Evolutionary conservation across 2,329 filamentous ascomycete genomes (phyloP).

Genomic region (Parascedosporium putredinis): DNA sequence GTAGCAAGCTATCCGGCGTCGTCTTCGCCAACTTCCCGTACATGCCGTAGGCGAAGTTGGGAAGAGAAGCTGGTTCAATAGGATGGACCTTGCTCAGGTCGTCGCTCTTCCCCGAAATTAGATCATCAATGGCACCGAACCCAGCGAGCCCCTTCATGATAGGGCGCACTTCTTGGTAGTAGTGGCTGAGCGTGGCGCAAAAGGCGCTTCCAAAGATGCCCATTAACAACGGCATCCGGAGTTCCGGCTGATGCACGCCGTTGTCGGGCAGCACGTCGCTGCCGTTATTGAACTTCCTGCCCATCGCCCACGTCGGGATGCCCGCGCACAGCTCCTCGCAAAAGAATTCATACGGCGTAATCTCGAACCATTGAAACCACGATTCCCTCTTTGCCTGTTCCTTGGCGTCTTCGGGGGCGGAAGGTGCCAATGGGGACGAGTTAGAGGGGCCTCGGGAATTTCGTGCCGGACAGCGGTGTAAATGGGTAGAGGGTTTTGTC

Average conservation of each 20-base stretch:
- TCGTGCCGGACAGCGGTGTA: conserved; percentile 95
- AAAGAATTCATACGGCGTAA: conserved; percentile 90
- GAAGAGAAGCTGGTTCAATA: conserved; percentile 81
- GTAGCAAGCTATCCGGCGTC: conserved; percentile 67
- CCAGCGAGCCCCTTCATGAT: conserved; percentile 65
- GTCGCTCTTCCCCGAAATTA: conserved; percentile 73
- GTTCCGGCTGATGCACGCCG: conserved; percentile 66
- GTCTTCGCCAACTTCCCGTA: conserved; percentile 62
- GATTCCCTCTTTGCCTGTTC: conserved; percentile 49
- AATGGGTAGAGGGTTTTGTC: conserved; percentile 79
- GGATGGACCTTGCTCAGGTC: conserved; percentile 88
- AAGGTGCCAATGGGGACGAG: conserved; percentile 10
- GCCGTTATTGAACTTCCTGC: conserved; percentile 69
- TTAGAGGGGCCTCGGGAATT: conserved; percentile 50
- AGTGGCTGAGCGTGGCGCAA: conserved; percentile 89
- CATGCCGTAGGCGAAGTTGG: conserved; percentile 83
- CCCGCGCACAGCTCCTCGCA: conserved; percentile 86
- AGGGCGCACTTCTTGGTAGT: conserved; percentile 89
- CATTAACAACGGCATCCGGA: conserved; percentile 73
- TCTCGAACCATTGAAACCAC: conserved; percentile 98
- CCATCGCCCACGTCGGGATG: conserved; percentile 90
- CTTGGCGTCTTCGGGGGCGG: conserved; percentile 33
- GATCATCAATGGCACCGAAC: conserved; percentile 65
- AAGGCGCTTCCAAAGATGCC: conserved; percentile 97
- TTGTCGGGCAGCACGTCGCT: conserved; percentile 50